phyloP scores from a whole-genome alignment of 2,329 filamentous ascomycete genomes.

The Thermomyces lanuginosus region DNA sequence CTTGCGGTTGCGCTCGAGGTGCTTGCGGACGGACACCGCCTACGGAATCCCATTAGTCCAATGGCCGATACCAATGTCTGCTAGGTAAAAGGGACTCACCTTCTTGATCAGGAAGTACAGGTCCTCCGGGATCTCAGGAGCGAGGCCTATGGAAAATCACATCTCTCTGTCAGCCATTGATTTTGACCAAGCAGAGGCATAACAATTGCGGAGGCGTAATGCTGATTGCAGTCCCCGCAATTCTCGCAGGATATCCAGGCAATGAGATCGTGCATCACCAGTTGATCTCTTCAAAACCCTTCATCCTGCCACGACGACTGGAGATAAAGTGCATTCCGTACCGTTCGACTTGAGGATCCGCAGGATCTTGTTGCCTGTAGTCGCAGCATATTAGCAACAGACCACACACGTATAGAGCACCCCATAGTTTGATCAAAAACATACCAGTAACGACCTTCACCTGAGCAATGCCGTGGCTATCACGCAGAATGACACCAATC shows the following conservation, averaged over 20 bases:
- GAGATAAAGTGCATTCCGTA: slow-evolving; percentile 38
- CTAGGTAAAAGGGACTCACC: slow-evolving; percentile 36
- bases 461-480: slow-evolving; percentile 95
- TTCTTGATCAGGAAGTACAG: slow-evolving; percentile 99
- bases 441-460: slow-evolving; percentile 94
- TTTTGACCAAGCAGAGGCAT: slow-evolving; percentile 73
- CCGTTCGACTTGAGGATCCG: slow-evolving; percentile 95
- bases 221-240: no score
- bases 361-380: slow-evolving; percentile 93
- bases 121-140: slow-evolving; percentile 97
- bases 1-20: slow-evolving; percentile 99
- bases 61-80: neutral
- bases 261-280: no score
- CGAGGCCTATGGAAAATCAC: slow-evolving; percentile 80
- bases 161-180: slow-evolving; percentile 76
- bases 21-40: slow-evolving; percentile 98
- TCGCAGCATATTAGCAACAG: slow-evolving; percentile 25
- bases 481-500: slow-evolving; percentile 97
- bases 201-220: no score
- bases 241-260: no score
- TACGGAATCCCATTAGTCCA: slow-evolving; percentile 20
- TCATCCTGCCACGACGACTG: slow-evolving; percentile 13
- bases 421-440: slow-evolving; percentile 14
- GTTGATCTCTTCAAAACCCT: slow-evolving; percentile 6
- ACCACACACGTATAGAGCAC: slow-evolving; percentile 1